Percentiles rank a stretch among this genome's conserved stretches.
These are phyloP conservation scores for Mucor saturninus DNA, from an alignment of 371 early-diverging fungal genomes.

Conservation along the genomic window DNA sequence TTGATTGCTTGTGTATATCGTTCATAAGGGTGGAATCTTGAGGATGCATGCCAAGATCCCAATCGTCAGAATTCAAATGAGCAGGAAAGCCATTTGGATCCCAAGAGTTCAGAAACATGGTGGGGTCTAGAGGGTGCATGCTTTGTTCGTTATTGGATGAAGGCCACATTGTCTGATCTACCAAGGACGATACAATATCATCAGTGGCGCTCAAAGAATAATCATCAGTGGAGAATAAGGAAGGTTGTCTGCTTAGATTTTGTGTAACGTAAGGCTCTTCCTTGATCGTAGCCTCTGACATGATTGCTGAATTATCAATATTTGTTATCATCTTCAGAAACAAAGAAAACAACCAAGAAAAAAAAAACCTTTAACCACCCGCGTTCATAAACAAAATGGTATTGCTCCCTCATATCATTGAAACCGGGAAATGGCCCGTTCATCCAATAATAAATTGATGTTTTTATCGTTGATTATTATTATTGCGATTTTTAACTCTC, in stretches of 20 bases:
- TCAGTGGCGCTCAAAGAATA: background rate
- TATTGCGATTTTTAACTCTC: too few relatives aligned
- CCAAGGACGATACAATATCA: background rate
- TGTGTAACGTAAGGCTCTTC: slow-evolving; percentile 12
- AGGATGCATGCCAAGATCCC: background rate
- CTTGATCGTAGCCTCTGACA: background rate
- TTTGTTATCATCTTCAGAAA: too few relatives aligned
- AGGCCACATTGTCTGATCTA: slow-evolving; percentile 1
- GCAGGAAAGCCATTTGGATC: background rate
- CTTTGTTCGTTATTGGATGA: background rate
- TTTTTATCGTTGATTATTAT: too few relatives aligned
- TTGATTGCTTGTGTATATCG: background rate
- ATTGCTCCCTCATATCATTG: slow-evolving; percentile 5
- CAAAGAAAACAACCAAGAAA: background rate
- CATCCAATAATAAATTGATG: too few relatives aligned
- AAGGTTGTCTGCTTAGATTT: background rate
- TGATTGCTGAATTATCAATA: too few relatives aligned
- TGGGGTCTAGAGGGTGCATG: slow-evolving; percentile 13
- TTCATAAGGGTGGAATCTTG: background rate
- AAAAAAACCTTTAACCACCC: too few relatives aligned
- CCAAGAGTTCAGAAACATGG: background rate
- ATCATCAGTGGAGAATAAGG: background rate
- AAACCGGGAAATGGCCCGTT: slow-evolving; percentile 6
- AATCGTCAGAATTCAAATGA: background rate
- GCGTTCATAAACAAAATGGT: too few relatives aligned